Conservation (phyloP, 306 rosid species). For the Pachyrhizus erosus region DNA sequence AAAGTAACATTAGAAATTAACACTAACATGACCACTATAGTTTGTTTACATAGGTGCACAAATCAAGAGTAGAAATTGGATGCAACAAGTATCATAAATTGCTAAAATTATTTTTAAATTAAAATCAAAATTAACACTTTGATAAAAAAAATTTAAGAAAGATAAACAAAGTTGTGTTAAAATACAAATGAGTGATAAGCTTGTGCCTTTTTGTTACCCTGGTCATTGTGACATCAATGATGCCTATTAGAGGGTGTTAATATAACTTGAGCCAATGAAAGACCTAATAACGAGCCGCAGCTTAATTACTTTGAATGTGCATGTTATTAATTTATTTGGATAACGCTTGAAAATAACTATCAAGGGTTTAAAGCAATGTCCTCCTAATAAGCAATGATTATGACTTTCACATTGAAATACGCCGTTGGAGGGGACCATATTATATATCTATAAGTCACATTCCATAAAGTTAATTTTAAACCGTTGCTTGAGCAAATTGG, state of each 20-base stretch:
- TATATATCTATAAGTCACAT: constrained; percentile 28
- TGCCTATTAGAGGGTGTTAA: neutral
- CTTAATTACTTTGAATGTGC: constrained; percentile 13
- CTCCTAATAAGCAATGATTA: constrained; percentile 38
- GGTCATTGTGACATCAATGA: too few relatives aligned
- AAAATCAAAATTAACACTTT: too few relatives aligned
- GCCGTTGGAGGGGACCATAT: constrained; percentile 38
- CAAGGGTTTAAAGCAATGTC: neutral
- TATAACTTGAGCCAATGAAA: constrained; percentile 30
- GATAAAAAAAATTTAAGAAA: too few relatives aligned
- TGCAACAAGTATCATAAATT: too few relatives aligned
- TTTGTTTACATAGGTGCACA: too few relatives aligned
- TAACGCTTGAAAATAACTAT: constrained; percentile 24
- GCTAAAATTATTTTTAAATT: too few relatives aligned
- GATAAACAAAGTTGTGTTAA: too few relatives aligned
- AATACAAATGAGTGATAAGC: too few relatives aligned
- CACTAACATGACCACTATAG: too few relatives aligned
- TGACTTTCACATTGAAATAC: constrained; percentile 13
- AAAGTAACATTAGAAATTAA: too few relatives aligned
- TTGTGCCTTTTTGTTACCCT: too few relatives aligned
- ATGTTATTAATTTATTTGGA: constrained; percentile 17
- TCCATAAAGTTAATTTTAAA: constrained; percentile 37
- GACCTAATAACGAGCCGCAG: neutral
- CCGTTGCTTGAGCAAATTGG: constrained; percentile 40
- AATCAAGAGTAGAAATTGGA: too few relatives aligned